A percentile compares a stretch with the other conserved stretches of the same genome.
phyloP scores from a whole-genome alignment of 176 grass and related monocot genomes.

The Triticum aestivum region DNA sequence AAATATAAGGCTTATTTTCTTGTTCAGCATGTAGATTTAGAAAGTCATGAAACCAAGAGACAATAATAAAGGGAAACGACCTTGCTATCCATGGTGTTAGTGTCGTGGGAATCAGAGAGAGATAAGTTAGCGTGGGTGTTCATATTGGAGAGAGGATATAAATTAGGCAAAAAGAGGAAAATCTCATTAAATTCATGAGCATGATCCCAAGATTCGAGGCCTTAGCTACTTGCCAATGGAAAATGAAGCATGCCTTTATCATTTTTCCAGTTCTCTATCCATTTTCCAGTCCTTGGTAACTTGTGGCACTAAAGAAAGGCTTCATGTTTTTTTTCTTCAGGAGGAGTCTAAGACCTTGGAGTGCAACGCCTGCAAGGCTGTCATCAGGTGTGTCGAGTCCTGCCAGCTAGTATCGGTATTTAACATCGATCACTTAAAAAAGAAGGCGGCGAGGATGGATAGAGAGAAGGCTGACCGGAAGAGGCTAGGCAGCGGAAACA shows the following conservation, averaged over 20 bases:
- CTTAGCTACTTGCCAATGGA: not conserved
- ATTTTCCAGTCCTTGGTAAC: not conserved
- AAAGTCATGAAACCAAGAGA: not conserved
- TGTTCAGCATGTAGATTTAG: not conserved
- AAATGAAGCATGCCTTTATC: not conserved
- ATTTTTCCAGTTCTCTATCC: not conserved
- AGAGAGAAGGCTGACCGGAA: conserved; percentile 66
- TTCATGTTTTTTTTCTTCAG: conserved; percentile 25
- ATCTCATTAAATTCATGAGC: not conserved
- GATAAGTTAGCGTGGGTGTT: not conserved
- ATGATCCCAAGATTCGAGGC: not conserved
- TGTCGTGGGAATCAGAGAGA: not conserved
- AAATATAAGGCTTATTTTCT: not conserved
- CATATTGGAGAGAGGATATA: not conserved
- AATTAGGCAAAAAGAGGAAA: not conserved
- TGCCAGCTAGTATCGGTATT: conserved; percentile 67
- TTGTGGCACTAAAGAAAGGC: not conserved
- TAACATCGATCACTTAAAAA: conserved; percentile 43
- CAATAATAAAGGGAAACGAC: not conserved
- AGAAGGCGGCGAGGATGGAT: conserved; percentile 48
- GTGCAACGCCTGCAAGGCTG: conserved; percentile 53
- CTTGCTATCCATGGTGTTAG: not conserved
- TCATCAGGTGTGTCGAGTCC: conserved; percentile 68
- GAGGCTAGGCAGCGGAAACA: conserved; percentile 34
- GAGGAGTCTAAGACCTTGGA: conserved; percentile 56